Percentiles rank a stretch among this genome's conserved stretches.
Conservation (phyloP, 169 alveolate genomes). For the Blepharisma undulans region DNA sequence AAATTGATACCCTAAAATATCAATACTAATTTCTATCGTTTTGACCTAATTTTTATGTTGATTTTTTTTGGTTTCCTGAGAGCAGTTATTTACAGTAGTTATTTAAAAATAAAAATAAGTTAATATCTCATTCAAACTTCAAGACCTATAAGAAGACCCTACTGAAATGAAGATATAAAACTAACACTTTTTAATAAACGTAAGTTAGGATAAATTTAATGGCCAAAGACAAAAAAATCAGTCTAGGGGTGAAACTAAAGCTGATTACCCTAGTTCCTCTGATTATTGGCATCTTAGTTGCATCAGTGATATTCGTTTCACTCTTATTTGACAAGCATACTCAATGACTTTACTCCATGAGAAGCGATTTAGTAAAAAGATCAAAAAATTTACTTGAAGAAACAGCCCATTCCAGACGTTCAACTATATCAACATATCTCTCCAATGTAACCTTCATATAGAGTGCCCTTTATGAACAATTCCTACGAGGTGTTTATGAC, state of each 20-base stretch:
- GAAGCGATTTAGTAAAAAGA: neutral
- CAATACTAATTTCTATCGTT: no score
- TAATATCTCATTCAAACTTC: neutral
- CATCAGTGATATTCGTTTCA: neutral
- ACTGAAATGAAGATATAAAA: neutral
- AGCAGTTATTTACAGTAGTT: neutral
- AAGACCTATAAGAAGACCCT: neutral
- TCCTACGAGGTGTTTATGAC: neutral
- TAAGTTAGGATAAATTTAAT: neutral
- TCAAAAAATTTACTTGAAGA: neutral
- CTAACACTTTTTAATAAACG: neutral
- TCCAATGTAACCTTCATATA: neutral
- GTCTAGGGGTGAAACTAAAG: neutral
- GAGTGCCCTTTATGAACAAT: neutral
- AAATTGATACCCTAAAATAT: no score
- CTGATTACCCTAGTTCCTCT: neutral
- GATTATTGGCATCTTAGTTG: neutral
- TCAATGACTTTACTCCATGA: neutral
- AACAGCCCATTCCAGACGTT: neutral
- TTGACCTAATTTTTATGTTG: no score
- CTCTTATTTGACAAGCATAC: neutral
- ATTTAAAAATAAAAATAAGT: no score
- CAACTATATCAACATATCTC: neutral
- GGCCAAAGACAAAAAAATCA: neutral
- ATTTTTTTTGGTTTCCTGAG: no score